Conservation (phyloP, 495 filamentous ascomycete genomes). For the Aspergillus campestris region DNA sequence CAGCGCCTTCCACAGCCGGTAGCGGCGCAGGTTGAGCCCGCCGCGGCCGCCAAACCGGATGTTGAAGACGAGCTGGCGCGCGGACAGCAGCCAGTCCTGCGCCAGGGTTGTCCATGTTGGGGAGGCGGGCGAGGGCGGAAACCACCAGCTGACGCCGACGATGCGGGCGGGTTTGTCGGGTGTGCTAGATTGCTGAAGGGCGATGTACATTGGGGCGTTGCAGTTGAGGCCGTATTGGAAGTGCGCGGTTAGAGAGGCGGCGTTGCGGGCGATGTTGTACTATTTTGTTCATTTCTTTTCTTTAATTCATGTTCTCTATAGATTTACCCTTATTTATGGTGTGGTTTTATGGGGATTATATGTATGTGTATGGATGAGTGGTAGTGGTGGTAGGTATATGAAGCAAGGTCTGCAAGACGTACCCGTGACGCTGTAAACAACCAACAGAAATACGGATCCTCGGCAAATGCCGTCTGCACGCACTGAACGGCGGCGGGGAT, state of each 20-base stretch:
- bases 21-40: slow-evolving; percentile 52
- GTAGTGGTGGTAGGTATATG: neutral
- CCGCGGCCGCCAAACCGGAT: slow-evolving; percentile 52
- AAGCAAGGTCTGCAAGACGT: slow-evolving; percentile 5
- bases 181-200: slow-evolving; percentile 21
- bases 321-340: slow-evolving; percentile 5
- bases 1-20: slow-evolving; percentile 46
- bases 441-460: slow-evolving; percentile 61
- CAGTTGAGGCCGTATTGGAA: slow-evolving; percentile 52
- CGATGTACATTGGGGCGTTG: slow-evolving; percentile 55
- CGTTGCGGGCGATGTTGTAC: slow-evolving; percentile 50
- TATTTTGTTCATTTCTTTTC: slow-evolving; percentile 12
- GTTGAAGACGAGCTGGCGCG: slow-evolving; percentile 53
- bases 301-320: neutral
- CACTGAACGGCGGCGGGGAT: slow-evolving; percentile 53
- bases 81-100: slow-evolving; percentile 50
- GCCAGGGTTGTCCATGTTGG: slow-evolving; percentile 46
- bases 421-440: slow-evolving; percentile 46
- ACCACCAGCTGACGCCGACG: slow-evolving; percentile 59
- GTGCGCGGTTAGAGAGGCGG: slow-evolving; percentile 52
- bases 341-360: neutral
- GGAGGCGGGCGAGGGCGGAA: slow-evolving; percentile 36
- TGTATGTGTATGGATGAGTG: neutral
- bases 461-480: slow-evolving; percentile 51
- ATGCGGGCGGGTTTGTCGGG: slow-evolving; percentile 20